These are phyloP conservation scores for Alternaria novae-zelandiae DNA, from an alignment of 2,329 filamentous ascomycete species.

Conservation along the genomic window DNA sequence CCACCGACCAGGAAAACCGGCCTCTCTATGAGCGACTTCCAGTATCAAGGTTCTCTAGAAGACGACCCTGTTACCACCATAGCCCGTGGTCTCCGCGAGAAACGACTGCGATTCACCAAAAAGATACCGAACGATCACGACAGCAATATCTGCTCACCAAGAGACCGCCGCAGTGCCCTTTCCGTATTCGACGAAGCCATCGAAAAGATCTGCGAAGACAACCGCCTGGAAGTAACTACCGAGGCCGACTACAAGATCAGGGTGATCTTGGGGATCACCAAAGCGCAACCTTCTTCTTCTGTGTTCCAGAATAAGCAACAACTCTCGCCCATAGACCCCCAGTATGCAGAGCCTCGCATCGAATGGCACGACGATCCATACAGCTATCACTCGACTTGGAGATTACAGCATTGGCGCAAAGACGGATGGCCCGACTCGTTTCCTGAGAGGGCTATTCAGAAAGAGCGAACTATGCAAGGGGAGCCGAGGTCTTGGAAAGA, in stretches of 20 bases:
- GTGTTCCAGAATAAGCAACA: constrained; percentile 8
- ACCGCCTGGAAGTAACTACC: not conserved
- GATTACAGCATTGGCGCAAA: constrained; percentile 23
- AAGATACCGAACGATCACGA: not conserved
- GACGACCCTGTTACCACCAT: not conserved
- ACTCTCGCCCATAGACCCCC: constrained; percentile 18
- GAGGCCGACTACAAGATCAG: constrained; percentile 15
- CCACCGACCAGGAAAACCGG: not conserved
- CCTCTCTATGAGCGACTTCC: not conserved
- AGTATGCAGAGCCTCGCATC: constrained; percentile 23
- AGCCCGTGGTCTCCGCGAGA: not conserved
- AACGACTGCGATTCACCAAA: not conserved
- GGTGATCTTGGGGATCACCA: constrained; percentile 9
- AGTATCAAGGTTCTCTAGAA: not conserved
- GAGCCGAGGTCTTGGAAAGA: not conserved
- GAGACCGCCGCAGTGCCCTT: not conserved
- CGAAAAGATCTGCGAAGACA: not conserved
- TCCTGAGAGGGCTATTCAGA: constrained; percentile 10
- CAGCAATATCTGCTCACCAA: not conserved
- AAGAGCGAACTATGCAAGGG: not conserved
- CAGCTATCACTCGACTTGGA: constrained; percentile 1
- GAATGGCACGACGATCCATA: constrained; percentile 1
- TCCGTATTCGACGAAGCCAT: not conserved
- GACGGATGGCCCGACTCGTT: constrained; percentile 21
- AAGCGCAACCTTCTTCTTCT: constrained; percentile 5